Base-by-base conservation (phyloP, 805 yeast species). In the Saccharomyces eubayanus region DNA sequence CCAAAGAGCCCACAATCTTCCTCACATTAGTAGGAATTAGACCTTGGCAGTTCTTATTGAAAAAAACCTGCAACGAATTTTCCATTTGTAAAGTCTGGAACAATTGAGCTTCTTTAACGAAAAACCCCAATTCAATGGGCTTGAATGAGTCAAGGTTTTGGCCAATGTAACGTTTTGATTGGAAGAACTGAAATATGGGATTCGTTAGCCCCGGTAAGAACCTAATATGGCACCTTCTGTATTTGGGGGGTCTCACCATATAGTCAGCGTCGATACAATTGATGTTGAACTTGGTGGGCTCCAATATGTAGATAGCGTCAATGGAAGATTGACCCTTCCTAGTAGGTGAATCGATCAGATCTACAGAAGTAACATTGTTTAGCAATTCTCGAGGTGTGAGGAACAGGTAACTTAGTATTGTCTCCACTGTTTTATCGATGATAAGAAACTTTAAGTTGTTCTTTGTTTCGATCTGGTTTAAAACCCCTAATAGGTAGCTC, bases 251-350 rank as follows among this genome's bases (percentile, higher is more conserved):
- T 21, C 75, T 73, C 9, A 80, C 77, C 5, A 78, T 68, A 59
- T 78, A 87, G 69, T 94, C 99, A 0, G 91, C 83, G 49, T 82
- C 69, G 21, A 94, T 76, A 69, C 98, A 91, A 54, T 84, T 85
- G 54, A 89, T 71, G 41, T 85, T 80, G 71, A 80, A 89, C 36
- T 72, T 70, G 5, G 82, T 70, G 0, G 96, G 90, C 50, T 86
- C 87, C 16, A 89, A 69, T 28, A 94, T 72, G 69, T 94, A 94
- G 9, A 94, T 73, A 6, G 90, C 97, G 59, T 86, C 92, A 47
- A 88, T 76, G 20, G 83, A 81, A 1, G 79, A 69, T 66, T 83
- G 84, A 16, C 82, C 77, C 46, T 79, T 78, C 58, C 96, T 76
- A 46, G 72, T 73, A 2, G 61, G 56, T 28, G 78, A 74, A 59